Conservation (phyloP, 352 stramenopile genomes). For the Pythium volutum region DNA sequence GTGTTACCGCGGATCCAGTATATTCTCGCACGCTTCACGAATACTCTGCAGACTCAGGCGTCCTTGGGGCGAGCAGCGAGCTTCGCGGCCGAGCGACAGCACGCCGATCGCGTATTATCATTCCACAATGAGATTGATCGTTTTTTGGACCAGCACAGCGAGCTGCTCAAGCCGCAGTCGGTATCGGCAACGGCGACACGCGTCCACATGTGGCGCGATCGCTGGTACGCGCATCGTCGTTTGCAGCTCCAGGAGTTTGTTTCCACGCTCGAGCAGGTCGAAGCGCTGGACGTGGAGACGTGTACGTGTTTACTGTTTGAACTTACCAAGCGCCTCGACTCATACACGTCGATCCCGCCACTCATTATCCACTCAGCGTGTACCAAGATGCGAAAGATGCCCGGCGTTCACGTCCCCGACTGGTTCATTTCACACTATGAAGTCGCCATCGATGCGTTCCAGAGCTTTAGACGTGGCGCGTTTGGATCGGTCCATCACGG, state of each 20-base stretch:
- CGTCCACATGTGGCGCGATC: neutral
- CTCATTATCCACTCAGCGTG: neutral
- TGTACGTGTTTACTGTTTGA: constrained; percentile 9
- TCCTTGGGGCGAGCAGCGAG: neutral
- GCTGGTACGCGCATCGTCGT: neutral
- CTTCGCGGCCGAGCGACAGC: neutral
- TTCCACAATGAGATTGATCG: constrained; percentile 14
- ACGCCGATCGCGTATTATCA: neutral
- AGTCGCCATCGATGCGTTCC: neutral
- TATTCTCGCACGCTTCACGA: neutral
- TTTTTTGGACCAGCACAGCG: neutral
- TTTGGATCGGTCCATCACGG: constrained; percentile 30
- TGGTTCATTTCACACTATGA: constrained; percentile 19
- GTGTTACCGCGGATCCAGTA: neutral
- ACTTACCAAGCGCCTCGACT: neutral
- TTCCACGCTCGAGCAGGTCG: neutral
- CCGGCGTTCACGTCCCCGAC: neutral
- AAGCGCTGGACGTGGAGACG: neutral
- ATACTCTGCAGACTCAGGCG: neutral
- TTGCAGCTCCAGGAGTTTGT: neutral
- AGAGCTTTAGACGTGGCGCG: constrained; percentile 21
- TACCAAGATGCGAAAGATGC: neutral
- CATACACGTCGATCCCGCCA: neutral
- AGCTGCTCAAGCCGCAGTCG: neutral
- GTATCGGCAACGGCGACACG: neutral